Base-by-base conservation (phyloP, 1,284 basidiomycete species). In the Schizophyllum amplum region DNA sequence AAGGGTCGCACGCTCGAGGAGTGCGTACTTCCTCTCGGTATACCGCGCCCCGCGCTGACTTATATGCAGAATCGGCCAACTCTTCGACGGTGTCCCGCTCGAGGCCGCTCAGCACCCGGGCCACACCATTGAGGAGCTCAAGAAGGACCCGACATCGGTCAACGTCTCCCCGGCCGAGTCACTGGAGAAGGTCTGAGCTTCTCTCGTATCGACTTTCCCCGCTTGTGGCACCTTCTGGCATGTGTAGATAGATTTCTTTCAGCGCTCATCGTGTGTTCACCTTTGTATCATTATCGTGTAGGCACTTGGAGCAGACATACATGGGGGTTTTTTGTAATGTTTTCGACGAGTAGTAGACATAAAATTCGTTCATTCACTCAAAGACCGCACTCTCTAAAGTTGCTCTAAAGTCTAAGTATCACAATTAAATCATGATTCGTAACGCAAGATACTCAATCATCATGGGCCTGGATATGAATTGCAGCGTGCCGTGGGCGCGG, bases 1-100 rank as follows among this genome's bases (percentile, higher is more conserved):
- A 55, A 58, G 53, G 55, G 60, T 25, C 55, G 60, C 50, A 54
- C 59, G n/a, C 22, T 59, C 9, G 58, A 62, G 47, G 64, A 63
- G 57, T 59, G 46, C n/a, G 58, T 56, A 17, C 15, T 5, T 21
- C 9, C n/a, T 20, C 5, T 6, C 2, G 24, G 11, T 17, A 9
- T 9, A 9, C 22, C 7, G 11, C 17, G 5, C 17, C 53, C 4
- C n/a, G 22, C 4, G 48, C 24, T 33, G 7, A 33, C 9, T 7
- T 17, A 3, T 0, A n/a, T 20, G 13, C 20, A 57, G 58, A 51
- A 59, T 59, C 24, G 55, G 58, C 21, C 53, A 59, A 53, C 55
- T 59, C 5, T 59, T 59, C 51, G 58, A 59, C 25, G 55, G 55
- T 24, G 33, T 42, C 33, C 33, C 33, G 33, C 33, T 42, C 33